Evolutionary conservation across 768 basidiomycete species (phyloP).

Genomic region (Cubamyces sp.): DNA sequence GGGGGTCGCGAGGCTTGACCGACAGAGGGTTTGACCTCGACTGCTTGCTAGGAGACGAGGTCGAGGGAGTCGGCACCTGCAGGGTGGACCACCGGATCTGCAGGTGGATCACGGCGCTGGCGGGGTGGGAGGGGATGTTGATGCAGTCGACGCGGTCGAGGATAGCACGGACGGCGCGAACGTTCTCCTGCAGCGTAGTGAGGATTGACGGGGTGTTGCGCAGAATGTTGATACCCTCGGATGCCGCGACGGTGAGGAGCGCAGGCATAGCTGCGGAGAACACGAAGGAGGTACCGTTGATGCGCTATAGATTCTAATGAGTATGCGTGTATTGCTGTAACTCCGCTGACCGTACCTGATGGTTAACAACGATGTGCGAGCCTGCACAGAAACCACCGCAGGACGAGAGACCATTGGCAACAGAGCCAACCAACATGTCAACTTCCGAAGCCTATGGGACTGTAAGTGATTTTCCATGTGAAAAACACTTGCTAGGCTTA

Average conservation of each 20-base stretch:
- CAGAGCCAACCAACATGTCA: conserved; percentile 93
- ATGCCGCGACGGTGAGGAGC: conserved; percentile 84
- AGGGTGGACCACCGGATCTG: conserved; percentile 50
- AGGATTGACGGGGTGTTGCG: conserved; percentile 77
- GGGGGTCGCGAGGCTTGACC: conserved; percentile 49
- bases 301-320: conserved; percentile 57
- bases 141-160: conserved; percentile 86
- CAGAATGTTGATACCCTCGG: conserved; percentile 83
- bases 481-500: conserved; percentile 37
- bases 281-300: conserved; percentile 94
- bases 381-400: conserved; percentile 97
- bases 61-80: conserved; percentile 22
- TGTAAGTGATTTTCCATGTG: background rate
- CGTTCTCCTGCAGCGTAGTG: conserved; percentile 77
- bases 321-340: background rate
- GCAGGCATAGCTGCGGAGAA: conserved; percentile 96
- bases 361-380: conserved; percentile 76
- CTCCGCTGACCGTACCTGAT: conserved; percentile 62
- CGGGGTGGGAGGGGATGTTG: conserved; percentile 81
- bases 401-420: conserved; percentile 81
- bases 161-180: conserved; percentile 73
- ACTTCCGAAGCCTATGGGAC: conserved; percentile 75
- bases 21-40: conserved; percentile 50
- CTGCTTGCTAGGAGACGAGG: conserved; percentile 38
- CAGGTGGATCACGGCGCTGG: conserved; percentile 89